phyloP scores from a whole-genome alignment of 192 early-diverging fungal genomes.

The Rhizophagus prolifer region DNA sequence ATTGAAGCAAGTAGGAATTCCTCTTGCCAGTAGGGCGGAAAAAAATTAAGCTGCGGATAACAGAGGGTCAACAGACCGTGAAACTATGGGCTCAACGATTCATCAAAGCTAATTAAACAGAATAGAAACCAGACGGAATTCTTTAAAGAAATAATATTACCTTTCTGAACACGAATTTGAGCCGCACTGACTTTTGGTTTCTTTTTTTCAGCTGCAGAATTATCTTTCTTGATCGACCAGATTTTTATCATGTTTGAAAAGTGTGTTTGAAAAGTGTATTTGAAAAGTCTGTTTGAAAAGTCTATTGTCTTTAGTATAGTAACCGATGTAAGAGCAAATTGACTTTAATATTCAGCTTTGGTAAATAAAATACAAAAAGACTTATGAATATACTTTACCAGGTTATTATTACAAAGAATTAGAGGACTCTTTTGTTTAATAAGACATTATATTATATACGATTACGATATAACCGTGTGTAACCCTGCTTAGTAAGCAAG shows the following conservation, averaged over 20 bases:
- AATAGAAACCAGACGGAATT: neutral
- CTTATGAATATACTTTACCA: too few species aligned
- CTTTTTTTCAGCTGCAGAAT: constrained; percentile 67
- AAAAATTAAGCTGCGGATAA: neutral
- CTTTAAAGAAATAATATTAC: constrained; percentile 39
- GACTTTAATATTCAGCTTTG: too few species aligned
- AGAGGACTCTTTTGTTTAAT: too few species aligned
- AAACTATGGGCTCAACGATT: constrained; percentile 12
- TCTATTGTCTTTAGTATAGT: too few species aligned
- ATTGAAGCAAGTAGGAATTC: neutral
- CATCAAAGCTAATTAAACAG: constrained; percentile 11
- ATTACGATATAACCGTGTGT: too few species aligned
- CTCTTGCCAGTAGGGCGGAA: constrained; percentile 13
- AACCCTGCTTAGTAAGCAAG: too few species aligned
- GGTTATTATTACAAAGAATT: too few species aligned
- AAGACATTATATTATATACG: too few species aligned
- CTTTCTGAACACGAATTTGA: constrained; percentile 93
- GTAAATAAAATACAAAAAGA: too few species aligned
- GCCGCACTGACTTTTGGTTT: constrained; percentile 83
- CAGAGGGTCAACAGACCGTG: constrained; percentile 8
- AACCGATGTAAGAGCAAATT: too few species aligned
- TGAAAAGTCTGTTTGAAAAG: too few species aligned
- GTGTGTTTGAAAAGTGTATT: too few species aligned
- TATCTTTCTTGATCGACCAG: constrained; percentile 83
- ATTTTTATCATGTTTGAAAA: constrained; percentile 74